These are phyloP conservation scores for Quercus phellos DNA, from an alignment of 331 rosid species.

Conservation along the genomic window DNA sequence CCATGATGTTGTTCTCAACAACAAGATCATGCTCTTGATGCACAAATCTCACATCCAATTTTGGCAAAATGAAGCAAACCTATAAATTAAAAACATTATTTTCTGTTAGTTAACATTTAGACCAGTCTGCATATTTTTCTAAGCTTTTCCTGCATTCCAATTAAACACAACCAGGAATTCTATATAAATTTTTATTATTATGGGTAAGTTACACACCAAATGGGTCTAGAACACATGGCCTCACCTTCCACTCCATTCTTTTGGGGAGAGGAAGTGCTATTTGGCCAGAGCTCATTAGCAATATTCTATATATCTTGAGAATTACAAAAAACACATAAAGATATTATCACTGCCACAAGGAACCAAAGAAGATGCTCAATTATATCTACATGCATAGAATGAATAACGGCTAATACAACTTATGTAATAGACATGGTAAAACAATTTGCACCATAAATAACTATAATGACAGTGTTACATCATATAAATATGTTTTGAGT, in stretches of 20 bases:
- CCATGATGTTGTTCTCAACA: slow-evolving; percentile 85
- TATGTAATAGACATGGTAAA: neutral
- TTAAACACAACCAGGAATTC: slow-evolving; percentile 18
- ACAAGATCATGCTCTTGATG: slow-evolving; percentile 63
- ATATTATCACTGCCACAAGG: neutral
- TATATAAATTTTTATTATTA: neutral
- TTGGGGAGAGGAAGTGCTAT: no score
- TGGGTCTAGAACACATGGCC: no score
- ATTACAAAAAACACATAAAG: neutral
- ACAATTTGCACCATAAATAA: neutral
- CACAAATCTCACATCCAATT: slow-evolving; percentile 72
- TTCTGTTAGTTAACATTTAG: slow-evolving; percentile 10
- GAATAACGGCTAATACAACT: slow-evolving; percentile 1
- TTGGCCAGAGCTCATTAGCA: slow-evolving; percentile 2
- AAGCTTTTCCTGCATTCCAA: neutral
- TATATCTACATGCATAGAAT: neutral
- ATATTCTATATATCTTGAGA: neutral
- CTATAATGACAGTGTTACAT: neutral
- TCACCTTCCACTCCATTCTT: no score
- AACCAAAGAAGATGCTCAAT: slow-evolving; percentile 6
- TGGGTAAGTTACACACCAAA: no score
- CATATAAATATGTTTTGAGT: slow-evolving; percentile 1
- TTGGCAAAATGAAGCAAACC: slow-evolving; percentile 89
- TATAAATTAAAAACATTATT: slow-evolving; percentile 34
- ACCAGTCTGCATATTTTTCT: slow-evolving; percentile 3